Evolutionary conservation across 257 asterid genomes (phyloP), one percentile per base, ranked within the genome.

Genomic region (Solanum phureja): DNA sequence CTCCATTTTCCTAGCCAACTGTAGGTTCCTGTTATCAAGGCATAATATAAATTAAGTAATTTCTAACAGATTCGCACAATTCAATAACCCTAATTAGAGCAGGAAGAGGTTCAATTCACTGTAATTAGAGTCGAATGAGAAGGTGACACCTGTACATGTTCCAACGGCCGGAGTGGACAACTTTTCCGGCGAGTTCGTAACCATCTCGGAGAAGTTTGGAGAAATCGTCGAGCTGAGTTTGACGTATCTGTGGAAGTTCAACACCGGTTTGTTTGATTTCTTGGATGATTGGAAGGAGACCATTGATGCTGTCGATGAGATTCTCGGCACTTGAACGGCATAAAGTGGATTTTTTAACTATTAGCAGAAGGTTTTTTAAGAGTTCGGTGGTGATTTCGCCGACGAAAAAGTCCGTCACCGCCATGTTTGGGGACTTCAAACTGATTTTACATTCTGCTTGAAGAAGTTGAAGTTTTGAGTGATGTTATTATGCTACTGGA

Each of bases 341-440:
- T 8, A 93, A 71, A 35, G 92, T 86, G 27, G 94, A 94, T 87
- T 95, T 94, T 5, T 91, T 87, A 85, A 93, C 72, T 84, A 96
- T 92, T 60, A 88, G 0, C 77, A 93, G 1, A 82, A 96, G 98
- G 82, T 94, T 94, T 79, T 94, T 95, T 11, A 96, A 91, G 62
- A 96, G 98, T 69, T 96, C 98, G 27, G 98, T 92, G 89, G 98
- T 94, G 24, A 96, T 93, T 86, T 96, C 99, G 89, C 98, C 98
- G 91, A 94, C 98, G 90, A 96, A 96, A 10, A 95, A 90, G 86
- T 96, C 99, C 27, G 98, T 95, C 1, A 96, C 94, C 64, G 93
- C 98, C 99, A 96, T 96, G n/a, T 62, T 42, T 86, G 84, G 86
- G 40, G 44, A 84, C 62, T 84, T 27, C 33, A 2, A 27, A n/a